Evolutionary conservation across 768 basidiomycete species (phyloP), one percentile per base, ranked within the genome.

Genomic region (Asterophora lycoperdoides): DNA sequence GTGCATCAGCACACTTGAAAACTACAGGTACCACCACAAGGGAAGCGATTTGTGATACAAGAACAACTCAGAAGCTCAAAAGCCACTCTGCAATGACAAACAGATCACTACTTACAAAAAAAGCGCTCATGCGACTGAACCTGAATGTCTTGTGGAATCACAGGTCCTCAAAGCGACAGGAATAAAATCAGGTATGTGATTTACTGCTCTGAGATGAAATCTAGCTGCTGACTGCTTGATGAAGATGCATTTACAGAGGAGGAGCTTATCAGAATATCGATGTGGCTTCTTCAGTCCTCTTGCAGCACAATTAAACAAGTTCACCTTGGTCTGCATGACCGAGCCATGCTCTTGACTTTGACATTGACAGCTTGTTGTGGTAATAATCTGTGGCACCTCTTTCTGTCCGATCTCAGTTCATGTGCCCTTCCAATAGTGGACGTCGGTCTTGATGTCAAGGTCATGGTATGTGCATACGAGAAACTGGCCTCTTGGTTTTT

Each of bases 1-100:
- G 28, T 45, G 32, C 20, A 14, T 45, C 44, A 45, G 33, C 26
- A 17, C 23, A 8, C 35, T 47, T n/a, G 36, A 47, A 39, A 47
- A 19, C 23, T 47, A 39, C 14, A 9, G 36, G 11, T 47, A 38
- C 26, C 18, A 47, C 13, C 37, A 40, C 37, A 47, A 47, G 29
- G 23, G 46, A 3, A 47, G 46, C 37, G 46, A 47, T 40, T 15
- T 29, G 30, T 17, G 26, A 1, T 47, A 46, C 15, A 46, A 30
- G 29, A 15, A 39, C 17, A 8, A 30, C 20, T 15, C 36, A 18
- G 46, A 47, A 14, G 46, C 46, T 1, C 46, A 47, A n/a, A 2
- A 29, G 17, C 28, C 46, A 2, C 26, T 38, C 2, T 29, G 36
- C 20, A 29, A 47, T 32, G 46, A 37, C n/a, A 20, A 46, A 28